These are phyloP conservation scores for Neurospora sp. DNA, from an alignment of 495 filamentous ascomycete genomes.

Conservation along the genomic window DNA sequence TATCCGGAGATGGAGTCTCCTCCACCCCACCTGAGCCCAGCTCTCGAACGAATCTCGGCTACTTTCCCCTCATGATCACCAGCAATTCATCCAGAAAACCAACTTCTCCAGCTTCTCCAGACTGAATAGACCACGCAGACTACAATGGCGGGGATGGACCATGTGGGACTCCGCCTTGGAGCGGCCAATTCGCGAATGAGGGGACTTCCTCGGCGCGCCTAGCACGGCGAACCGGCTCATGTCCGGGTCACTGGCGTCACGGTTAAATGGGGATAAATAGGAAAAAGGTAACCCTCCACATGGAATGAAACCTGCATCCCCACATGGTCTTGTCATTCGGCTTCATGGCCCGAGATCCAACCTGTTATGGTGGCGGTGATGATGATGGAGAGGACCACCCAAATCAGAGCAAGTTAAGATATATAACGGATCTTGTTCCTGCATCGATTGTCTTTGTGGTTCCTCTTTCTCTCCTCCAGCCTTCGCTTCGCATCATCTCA, in stretches of 20 bases:
- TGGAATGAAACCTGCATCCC: not conserved
- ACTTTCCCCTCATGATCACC: not conserved
- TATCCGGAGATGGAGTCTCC: not conserved
- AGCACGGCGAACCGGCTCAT: not conserved
- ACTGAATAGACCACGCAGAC: not conserved
- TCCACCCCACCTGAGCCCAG: not conserved
- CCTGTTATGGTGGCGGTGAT: not conserved
- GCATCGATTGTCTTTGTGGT: not conserved
- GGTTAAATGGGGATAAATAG: constrained; percentile 43
- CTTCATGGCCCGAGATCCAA: constrained; percentile 14
- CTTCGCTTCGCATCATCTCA: not conserved
- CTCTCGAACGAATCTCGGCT: not conserved
- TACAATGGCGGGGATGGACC: not conserved
- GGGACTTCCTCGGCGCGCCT: not conserved
- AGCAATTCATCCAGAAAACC: not conserved
- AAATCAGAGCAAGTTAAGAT: not conserved
- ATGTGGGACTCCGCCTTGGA: not conserved
- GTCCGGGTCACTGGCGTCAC: constrained; percentile 15
- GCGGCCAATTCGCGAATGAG: not conserved
- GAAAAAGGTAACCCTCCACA: constrained; percentile 8
- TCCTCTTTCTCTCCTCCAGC: not conserved
- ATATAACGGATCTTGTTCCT: not conserved
- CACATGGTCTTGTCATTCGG: constrained; percentile 7
- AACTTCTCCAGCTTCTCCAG: not conserved
- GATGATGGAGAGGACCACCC: not conserved